A percentile compares a stretch with the other conserved stretches of the same genome.
These are phyloP conservation scores for Phaeosphaeriaceae sp. DNA, from an alignment of 2,329 filamentous ascomycete species.

Conservation along the genomic window DNA sequence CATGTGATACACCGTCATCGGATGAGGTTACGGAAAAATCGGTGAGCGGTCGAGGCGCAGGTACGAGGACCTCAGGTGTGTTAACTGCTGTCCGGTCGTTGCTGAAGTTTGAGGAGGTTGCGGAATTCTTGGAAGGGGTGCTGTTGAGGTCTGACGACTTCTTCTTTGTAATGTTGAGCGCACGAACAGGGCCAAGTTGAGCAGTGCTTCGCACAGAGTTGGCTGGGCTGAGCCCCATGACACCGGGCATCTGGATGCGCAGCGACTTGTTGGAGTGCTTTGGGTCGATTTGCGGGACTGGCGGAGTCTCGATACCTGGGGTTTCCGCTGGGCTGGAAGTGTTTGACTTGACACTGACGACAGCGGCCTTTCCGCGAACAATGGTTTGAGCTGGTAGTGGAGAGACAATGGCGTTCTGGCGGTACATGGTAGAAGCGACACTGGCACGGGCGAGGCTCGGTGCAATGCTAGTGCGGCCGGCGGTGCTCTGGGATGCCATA, in stretches of 20 bases:
- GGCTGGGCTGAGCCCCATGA: slow-evolving; percentile 46
- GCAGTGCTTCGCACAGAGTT: slow-evolving; percentile 48
- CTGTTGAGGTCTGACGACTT: slow-evolving; percentile 28
- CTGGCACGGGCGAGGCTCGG: slow-evolving; percentile 59
- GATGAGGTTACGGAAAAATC: slow-evolving; percentile 40
- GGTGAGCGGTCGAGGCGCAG: slow-evolving; percentile 37
- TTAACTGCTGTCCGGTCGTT: slow-evolving; percentile 31
- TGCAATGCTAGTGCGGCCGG: slow-evolving; percentile 57
- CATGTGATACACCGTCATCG: slow-evolving; percentile 41
- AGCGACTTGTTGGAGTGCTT: slow-evolving; percentile 49
- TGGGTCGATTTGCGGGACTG: slow-evolving; percentile 75
- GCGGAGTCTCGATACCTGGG: slow-evolving; percentile 64
- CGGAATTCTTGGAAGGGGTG: slow-evolving; percentile 38
- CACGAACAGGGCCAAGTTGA: slow-evolving; percentile 53
- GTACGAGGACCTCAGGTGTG: slow-evolving; percentile 33
- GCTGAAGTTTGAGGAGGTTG: slow-evolving; percentile 19
- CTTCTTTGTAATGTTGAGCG: slow-evolving; percentile 54
- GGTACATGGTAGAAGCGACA: slow-evolving; percentile 92
- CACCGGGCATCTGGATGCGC: slow-evolving; percentile 52
- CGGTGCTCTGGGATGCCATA: slow-evolving; percentile 80
- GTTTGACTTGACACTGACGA: slow-evolving; percentile 87
- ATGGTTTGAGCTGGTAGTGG: slow-evolving; percentile 82
- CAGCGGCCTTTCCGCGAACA: slow-evolving; percentile 85
- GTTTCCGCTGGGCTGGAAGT: slow-evolving; percentile 61
- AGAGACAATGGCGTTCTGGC: slow-evolving; percentile 85